Evolutionary conservation across 345 rosid species (phyloP).

Genomic region (Dipteronia dyeriana): DNA sequence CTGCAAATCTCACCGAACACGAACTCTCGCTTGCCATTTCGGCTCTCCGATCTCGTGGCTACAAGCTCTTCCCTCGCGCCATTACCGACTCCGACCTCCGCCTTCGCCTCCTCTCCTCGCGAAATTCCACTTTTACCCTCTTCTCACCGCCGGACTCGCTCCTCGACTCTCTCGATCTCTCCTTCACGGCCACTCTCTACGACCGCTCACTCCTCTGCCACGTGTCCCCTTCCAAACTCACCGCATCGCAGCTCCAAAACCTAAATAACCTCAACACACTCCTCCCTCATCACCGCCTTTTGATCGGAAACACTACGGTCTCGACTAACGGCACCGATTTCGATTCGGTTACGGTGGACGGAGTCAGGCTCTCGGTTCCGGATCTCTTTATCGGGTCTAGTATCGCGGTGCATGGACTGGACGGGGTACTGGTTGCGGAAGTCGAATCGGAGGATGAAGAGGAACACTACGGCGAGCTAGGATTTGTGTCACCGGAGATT

Average conservation of each 20-base stretch:
- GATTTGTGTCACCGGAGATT: not conserved
- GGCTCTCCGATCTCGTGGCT: slow-evolving; percentile 38
- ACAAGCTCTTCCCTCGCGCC: slow-evolving; percentile 40
- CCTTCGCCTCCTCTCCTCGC: slow-evolving; percentile 28
- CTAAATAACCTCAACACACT: slow-evolving; percentile 27
- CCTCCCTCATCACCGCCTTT: slow-evolving; percentile 18
- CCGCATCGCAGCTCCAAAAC: slow-evolving; percentile 22
- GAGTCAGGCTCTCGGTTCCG: slow-evolving; percentile 32
- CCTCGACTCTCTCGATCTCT: slow-evolving; percentile 37
- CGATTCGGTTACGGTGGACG: slow-evolving; percentile 23
- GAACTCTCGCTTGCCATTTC: slow-evolving; percentile 32
- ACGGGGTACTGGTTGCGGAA: slow-evolving; percentile 33
- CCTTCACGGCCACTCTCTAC: slow-evolving; percentile 22
- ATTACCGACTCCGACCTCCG: slow-evolving; percentile 33
- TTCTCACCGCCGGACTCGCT: slow-evolving; percentile 36
- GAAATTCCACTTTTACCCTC: slow-evolving; percentile 30
- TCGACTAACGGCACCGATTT: slow-evolving; percentile 12
- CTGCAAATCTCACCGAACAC: slow-evolving; percentile 14
- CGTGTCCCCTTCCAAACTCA: slow-evolving; percentile 26
- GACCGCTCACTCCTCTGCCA: slow-evolving; percentile 33
- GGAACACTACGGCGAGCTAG: not conserved
- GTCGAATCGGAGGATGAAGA: not conserved
- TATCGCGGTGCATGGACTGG: slow-evolving; percentile 41
- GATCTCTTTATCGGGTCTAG: slow-evolving; percentile 35
- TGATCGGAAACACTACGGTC: slow-evolving; percentile 15